Percentiles rank a stretch among this genome's conserved stretches.
These are phyloP conservation scores for Vitis amurensis DNA, from an alignment of 164 flowering plant genomes.

Conservation along the genomic window DNA sequence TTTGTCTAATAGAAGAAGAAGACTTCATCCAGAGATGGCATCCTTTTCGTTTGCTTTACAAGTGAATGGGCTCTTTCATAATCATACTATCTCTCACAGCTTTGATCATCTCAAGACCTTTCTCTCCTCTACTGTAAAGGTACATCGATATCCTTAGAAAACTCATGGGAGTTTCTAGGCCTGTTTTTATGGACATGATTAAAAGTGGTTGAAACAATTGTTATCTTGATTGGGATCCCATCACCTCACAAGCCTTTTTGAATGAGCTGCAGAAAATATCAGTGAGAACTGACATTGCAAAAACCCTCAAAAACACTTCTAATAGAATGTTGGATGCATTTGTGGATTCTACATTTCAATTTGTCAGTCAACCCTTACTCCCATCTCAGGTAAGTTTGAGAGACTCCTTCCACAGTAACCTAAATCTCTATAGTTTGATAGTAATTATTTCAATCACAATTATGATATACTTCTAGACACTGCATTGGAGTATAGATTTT, in stretches of 20 bases:
- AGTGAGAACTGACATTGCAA: not conserved
- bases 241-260: not conserved
- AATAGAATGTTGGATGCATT: slow-evolving; percentile 18
- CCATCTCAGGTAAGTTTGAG: slow-evolving; percentile 30
- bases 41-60: too few species aligned
- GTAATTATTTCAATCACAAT: not conserved
- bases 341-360: slow-evolving; percentile 30
- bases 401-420: not conserved
- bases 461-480: not conserved
- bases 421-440: not conserved
- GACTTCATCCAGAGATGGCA: too few species aligned
- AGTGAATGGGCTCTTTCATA: not conserved
- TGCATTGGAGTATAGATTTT: not conserved
- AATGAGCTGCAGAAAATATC: not conserved
- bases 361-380: slow-evolving; percentile 30
- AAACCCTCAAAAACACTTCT: slow-evolving; percentile 11
- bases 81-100: not conserved
- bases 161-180: not conserved
- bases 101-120: not conserved
- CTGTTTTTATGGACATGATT: not conserved
- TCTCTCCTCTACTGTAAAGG: not conserved
- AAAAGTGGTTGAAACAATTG: not conserved
- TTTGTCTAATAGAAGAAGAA: too few species aligned
- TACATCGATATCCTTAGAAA: not conserved
- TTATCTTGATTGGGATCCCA: not conserved